These are phyloP conservation scores for Torulaspora delbrueckii DNA, from an alignment of 805 yeast species.

Conservation along the genomic window DNA sequence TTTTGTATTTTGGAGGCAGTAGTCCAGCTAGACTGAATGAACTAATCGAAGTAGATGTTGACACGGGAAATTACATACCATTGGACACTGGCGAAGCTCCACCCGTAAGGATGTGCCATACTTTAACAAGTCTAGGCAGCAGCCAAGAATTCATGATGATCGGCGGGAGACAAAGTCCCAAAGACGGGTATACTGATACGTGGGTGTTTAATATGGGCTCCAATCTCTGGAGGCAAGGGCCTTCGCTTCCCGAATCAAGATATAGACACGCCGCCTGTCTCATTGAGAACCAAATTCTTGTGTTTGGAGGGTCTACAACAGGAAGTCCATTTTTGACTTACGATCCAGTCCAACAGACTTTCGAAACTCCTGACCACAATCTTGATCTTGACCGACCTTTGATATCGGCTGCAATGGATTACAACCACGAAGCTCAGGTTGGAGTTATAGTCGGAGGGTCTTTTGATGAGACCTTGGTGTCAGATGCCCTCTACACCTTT, in stretches of 20 bases:
- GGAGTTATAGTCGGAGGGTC: slow-evolving; percentile 28
- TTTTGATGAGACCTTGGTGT: slow-evolving; percentile 21
- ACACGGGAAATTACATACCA: background rate
- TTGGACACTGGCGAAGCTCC: slow-evolving; percentile 21
- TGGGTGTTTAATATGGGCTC: slow-evolving; percentile 35
- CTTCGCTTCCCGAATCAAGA: slow-evolving; percentile 42
- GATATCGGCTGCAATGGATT: slow-evolving; percentile 23
- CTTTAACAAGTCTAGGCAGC: slow-evolving; percentile 37
- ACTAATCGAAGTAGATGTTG: slow-evolving; percentile 9
- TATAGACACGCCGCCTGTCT: slow-evolving; percentile 47
- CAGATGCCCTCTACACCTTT: slow-evolving; percentile 36
- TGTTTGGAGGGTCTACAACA: slow-evolving; percentile 48
- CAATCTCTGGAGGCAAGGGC: slow-evolving; percentile 39
- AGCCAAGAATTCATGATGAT: slow-evolving; percentile 35
- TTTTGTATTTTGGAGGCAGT: slow-evolving; percentile 38
- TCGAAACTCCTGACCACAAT: slow-evolving; percentile 12
- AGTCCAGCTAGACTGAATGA: slow-evolving; percentile 28
- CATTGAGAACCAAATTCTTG: slow-evolving; percentile 34
- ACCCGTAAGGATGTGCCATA: slow-evolving; percentile 54
- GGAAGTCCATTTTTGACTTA: slow-evolving; percentile 21
- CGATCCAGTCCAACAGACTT: slow-evolving; percentile 15
- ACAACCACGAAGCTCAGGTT: slow-evolving; percentile 4
- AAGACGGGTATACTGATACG: slow-evolving; percentile 39
- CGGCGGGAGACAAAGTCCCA: slow-evolving; percentile 70
- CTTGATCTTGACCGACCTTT: slow-evolving; percentile 9